Percentiles rank a stretch among this genome's conserved stretches.
Evolutionary conservation across 805 yeast species (phyloP).

Genomic region (Candida tibetensis): DNA sequence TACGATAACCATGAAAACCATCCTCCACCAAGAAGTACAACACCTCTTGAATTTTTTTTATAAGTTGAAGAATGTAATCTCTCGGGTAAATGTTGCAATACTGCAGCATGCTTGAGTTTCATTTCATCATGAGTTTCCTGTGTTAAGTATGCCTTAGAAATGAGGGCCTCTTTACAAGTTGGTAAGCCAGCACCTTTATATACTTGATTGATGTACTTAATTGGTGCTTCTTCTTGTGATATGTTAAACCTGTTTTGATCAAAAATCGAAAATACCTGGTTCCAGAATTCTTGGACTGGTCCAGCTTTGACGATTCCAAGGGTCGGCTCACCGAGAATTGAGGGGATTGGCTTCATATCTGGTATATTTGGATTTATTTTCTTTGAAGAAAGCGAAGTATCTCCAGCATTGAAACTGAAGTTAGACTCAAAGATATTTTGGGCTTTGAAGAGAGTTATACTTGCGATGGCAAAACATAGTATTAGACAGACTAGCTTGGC

Average conservation of each 20-base stretch:
- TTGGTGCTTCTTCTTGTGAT: conserved; percentile 1
- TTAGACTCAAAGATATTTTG: background rate
- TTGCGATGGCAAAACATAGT: background rate
- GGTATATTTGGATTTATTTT: background rate
- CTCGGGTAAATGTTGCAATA: conserved; percentile 3
- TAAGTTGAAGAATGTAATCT: conserved; percentile 3
- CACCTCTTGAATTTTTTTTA: conserved; percentile 8
- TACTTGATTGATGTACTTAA: background rate
- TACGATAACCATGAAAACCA: conserved; percentile 40
- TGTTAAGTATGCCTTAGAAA: conserved; percentile 1
- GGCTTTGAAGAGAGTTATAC: background rate
- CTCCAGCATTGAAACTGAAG: background rate
- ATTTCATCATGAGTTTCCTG: conserved; percentile 3
- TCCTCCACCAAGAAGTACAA: conserved; percentile 45
- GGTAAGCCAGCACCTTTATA: conserved; percentile 2
- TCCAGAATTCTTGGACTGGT: conserved; percentile 2
- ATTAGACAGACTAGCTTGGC: background rate
- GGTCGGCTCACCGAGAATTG: conserved; percentile 3
- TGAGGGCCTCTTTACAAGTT: conserved; percentile 1
- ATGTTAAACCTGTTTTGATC: conserved; percentile 3
- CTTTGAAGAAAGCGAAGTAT: background rate
- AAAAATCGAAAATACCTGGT: conserved; percentile 2
- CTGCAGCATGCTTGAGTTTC: conserved; percentile 1
- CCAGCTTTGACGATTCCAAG: conserved; percentile 1
- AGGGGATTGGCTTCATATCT: background rate